Percentiles rank a stretch among this genome's conserved stretches.
phyloP scores from a whole-genome alignment of 2,329 filamentous ascomycete genomes.

The Coccinonectria pachysandricola region DNA sequence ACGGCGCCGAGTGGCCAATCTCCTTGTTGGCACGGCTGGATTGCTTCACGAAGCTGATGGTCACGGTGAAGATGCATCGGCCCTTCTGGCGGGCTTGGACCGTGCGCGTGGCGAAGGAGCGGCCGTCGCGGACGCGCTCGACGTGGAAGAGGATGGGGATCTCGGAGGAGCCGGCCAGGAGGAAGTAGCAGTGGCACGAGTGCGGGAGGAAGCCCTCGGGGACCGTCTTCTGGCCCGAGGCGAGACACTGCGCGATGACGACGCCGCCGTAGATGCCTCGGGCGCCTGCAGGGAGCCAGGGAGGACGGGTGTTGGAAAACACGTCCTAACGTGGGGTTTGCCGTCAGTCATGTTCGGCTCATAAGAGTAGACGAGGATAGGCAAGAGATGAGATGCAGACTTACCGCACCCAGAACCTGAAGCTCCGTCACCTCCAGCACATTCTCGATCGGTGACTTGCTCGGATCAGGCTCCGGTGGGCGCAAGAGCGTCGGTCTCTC shows the following conservation, averaged over 20 bases:
- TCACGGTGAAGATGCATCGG: conserved; percentile 88
- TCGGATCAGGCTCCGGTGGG: conserved; percentile 61
- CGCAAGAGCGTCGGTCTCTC: conserved; percentile 41
- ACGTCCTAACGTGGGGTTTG: conserved; percentile 54
- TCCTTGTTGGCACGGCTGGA: conserved; percentile 39
- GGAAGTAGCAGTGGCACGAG: conserved; percentile 98
- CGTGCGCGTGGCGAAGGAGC: conserved; percentile 81
- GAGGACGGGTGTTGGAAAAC: conserved; percentile 84
- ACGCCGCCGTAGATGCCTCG: conserved; percentile 89
- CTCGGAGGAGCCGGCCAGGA: conserved; percentile 75
- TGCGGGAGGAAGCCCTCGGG: conserved; percentile 72
- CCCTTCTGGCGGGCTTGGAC: conserved; percentile 91
- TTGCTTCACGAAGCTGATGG: conserved; percentile 73
- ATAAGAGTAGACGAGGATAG: conserved; percentile 1
- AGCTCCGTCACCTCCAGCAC: conserved; percentile 78
- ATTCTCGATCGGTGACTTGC: conserved; percentile 77
- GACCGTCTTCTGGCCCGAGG: conserved; percentile 82
- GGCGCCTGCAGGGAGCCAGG: conserved; percentile 88
- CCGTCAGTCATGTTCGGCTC: neutral
- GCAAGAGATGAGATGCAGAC: conserved; percentile 14
- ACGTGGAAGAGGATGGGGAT: conserved; percentile 92
- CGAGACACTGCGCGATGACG: conserved; percentile 84
- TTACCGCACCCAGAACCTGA: conserved; percentile 61
- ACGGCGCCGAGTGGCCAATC: conserved; percentile 55
- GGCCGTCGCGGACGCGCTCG: conserved; percentile 82